Conservation (phyloP, 306 rosid genomes). For the Dalbergia cochinchinensis region DNA sequence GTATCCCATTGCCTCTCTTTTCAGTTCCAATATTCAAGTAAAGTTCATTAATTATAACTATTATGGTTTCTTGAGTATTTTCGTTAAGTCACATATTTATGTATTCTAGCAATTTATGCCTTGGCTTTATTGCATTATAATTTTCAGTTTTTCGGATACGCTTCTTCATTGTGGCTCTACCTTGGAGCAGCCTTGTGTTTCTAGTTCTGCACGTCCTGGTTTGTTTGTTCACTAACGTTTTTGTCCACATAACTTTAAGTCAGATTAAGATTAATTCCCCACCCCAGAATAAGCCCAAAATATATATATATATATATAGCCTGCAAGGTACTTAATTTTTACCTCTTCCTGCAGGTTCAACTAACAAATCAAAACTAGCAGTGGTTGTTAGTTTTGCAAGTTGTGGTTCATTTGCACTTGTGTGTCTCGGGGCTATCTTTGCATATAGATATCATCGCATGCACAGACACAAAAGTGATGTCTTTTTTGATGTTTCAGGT, state of each 20-base stretch:
- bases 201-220: constrained; percentile 73
- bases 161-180: constrained; percentile 73
- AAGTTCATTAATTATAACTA: constrained; percentile 34
- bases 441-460: constrained; percentile 55
- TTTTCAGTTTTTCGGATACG: constrained; percentile 80
- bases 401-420: constrained; percentile 70
- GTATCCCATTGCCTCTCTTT: constrained; percentile 74
- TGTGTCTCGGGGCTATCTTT: constrained; percentile 65
- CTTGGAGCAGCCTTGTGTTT: constrained; percentile 77
- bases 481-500: constrained; percentile 90
- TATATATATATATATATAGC: not conserved
- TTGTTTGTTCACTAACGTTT: constrained; percentile 34
- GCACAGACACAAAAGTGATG: constrained; percentile 56
- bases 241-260: not conserved
- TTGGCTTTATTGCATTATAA: constrained; percentile 16
- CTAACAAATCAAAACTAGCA: constrained; percentile 61
- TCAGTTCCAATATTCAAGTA: constrained; percentile 75
- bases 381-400: constrained; percentile 62
- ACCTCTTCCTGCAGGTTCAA: constrained; percentile 63
- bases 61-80: constrained; percentile 9
- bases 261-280: not conserved
- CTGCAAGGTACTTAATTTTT: constrained; percentile 22
- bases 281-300: not conserved
- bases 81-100: constrained; percentile 19
- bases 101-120: constrained; percentile 1